A percentile compares a stretch with the other conserved stretches of the same genome.
phyloP scores from a whole-genome alignment of 2,329 filamentous ascomycete genomes.

The Sarocladium brachiariae region DNA sequence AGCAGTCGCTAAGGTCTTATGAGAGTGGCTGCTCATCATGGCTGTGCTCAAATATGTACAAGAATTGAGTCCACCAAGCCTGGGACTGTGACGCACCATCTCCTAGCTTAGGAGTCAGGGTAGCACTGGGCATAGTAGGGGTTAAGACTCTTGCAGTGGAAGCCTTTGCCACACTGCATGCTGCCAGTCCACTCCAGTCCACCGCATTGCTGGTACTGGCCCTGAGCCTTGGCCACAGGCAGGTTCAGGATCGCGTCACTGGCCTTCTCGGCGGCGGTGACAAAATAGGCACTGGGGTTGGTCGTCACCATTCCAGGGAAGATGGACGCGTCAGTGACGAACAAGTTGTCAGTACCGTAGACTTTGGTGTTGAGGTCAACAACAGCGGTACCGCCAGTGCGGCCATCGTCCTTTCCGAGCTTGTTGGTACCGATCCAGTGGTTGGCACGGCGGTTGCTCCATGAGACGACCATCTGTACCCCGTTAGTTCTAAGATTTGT shows the following conservation, averaged over 20 bases:
- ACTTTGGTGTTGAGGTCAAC: conserved; percentile 58
- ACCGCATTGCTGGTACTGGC: conserved; percentile 16
- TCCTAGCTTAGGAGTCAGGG: not conserved
- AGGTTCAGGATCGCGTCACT: conserved; percentile 23
- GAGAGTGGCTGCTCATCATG: not conserved
- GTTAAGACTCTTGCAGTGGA: conserved; percentile 15
- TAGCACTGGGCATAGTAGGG: conserved; percentile 15
- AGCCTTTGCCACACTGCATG: conserved; percentile 15
- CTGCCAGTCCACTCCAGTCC: conserved; percentile 17
- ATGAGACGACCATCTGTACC: conserved; percentile 13
- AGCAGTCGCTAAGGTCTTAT: not conserved
- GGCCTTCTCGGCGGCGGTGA: conserved; percentile 57
- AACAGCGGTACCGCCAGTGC: conserved; percentile 49
- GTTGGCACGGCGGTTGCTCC: conserved; percentile 34
- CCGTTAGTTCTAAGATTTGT: not conserved
- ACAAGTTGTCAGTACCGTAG: conserved; percentile 62
- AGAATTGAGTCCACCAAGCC: too few relatives aligned
- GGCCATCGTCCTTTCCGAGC: conserved; percentile 50
- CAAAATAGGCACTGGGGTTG: conserved; percentile 60
- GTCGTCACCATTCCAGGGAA: conserved; percentile 63
- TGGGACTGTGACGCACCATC: too few relatives aligned
- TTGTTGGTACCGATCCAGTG: conserved; percentile 56
- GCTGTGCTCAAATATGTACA: too few relatives aligned
- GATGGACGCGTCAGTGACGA: conserved; percentile 61
- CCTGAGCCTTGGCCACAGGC: conserved; percentile 9